Evolutionary conservation across 2,329 filamentous ascomycete genomes (phyloP), one percentile per base, ranked within the genome.

Genomic region (Hypoxylon sp.): DNA sequence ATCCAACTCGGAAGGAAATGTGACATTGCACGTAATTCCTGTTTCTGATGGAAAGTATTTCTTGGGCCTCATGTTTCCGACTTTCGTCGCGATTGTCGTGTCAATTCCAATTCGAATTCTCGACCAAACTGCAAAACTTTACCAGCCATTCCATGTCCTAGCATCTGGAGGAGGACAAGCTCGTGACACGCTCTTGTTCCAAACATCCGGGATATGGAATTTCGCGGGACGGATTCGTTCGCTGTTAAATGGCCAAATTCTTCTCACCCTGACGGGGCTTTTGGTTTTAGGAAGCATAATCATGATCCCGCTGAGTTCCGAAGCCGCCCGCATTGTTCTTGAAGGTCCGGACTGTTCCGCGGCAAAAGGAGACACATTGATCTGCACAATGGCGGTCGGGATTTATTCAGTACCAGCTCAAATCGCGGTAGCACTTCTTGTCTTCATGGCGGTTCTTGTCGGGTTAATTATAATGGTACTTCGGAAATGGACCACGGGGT

Each of bases 111-210:
- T 81, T 52, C 77, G 78, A 10, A 76, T 82, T 39, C 65, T 82
- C 8, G 78, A 80, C 57, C 77, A 76, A 52, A 78, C 74, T 10
- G 78, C 80, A 10, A 78, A 78, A 58, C 77, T 81, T 47, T 80
- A 82, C 56, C 76, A 78, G 22, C 83, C 83, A 1, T 84, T 84
- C 70, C 80, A 82, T 55, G 78, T 81, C 0, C 73, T 87, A 1
- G 75, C 80, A 5, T 75, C 75, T 0, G 72, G 74, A 0, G 84
- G 83, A 4, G 81, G 81, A 0, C 55, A 72, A 0, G 84, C 83
- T 0, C 70, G 73, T 0, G 78, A 84, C 33, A 84, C 83, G 0
- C 72, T 85, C 17, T 81, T 79, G 9, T 75, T 84, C 4, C 77
- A 81, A 57, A 84, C 83, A 39, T 76, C 76, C 8, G 81, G 83